Percentiles rank a stretch among this genome's conserved stretches.
Evolutionary conservation across 1,284 basidiomycete species (phyloP).

Genomic region (Austroboletus niveus): DNA sequence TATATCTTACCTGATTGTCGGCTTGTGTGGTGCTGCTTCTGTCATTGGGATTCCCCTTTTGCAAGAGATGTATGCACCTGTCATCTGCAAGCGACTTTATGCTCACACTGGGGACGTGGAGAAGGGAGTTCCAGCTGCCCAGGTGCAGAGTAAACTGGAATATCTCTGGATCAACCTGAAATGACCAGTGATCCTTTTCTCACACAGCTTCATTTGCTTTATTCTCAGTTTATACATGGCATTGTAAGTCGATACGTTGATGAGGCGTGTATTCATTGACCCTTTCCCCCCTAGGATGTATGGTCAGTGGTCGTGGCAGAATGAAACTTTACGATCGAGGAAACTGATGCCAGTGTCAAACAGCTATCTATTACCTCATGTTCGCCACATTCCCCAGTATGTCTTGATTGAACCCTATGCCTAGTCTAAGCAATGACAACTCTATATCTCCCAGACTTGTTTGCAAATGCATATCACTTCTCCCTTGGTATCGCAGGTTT

Average conservation of each 20-base stretch:
- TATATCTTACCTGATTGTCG: slow-evolving; percentile 36
- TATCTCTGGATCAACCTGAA: slow-evolving; percentile 36
- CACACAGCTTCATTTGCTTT: slow-evolving; percentile 41
- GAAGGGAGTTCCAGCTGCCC: neutral
- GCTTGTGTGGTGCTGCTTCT: slow-evolving; percentile 25
- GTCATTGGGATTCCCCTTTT: slow-evolving; percentile 33
- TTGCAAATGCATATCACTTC: slow-evolving; percentile 51
- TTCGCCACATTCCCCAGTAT: slow-evolving; percentile 53
- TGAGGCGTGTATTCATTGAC: too few species aligned
- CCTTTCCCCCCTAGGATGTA: slow-evolving; percentile 27
- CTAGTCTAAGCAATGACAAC: too few species aligned
- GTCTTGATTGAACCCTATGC: neutral
- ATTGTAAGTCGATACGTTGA: slow-evolving; percentile 29
- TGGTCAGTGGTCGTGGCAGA: slow-evolving; percentile 22
- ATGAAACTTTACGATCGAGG: neutral
- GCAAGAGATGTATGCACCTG: slow-evolving; percentile 38
- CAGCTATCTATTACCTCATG: slow-evolving; percentile 55
- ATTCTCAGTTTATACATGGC: slow-evolving; percentile 41
- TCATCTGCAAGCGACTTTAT: slow-evolving; percentile 25
- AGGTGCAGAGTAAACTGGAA: slow-evolving; percentile 10
- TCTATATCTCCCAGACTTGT: slow-evolving; percentile 37
- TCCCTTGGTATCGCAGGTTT: slow-evolving; percentile 51
- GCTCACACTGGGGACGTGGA: slow-evolving; percentile 23
- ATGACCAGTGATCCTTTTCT: slow-evolving; percentile 38
- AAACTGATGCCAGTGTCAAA: slow-evolving; percentile 18